These are phyloP conservation scores for Combretum micranthum DNA, from an alignment of 345 rosid species.

Conservation along the genomic window DNA sequence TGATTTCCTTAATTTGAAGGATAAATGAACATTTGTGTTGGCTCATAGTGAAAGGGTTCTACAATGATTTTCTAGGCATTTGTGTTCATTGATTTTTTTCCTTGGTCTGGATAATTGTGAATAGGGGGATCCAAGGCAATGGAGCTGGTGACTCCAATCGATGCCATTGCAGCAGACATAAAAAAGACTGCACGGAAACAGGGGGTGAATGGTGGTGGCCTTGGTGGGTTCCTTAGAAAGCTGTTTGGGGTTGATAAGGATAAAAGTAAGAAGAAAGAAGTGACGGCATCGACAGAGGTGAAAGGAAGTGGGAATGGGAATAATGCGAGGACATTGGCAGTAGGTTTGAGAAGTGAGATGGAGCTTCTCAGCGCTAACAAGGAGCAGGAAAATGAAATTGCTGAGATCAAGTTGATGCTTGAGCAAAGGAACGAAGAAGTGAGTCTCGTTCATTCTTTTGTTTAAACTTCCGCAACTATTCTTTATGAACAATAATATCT, in stretches of 20 bases:
- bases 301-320: conserved; percentile 46
- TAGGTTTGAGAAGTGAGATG: conserved; percentile 85
- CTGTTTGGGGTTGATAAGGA: conserved; percentile 49
- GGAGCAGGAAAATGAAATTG: conserved; percentile 57
- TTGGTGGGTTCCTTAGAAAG: conserved; percentile 65
- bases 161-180: conserved; percentile 57
- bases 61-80: neutral
- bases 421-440: conserved; percentile 70
- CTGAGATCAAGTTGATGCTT: conserved; percentile 45
- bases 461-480: neutral
- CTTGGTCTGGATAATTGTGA: too few species aligned
- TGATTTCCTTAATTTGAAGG: too few species aligned
- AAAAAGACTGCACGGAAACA: conserved; percentile 54
- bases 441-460: neutral
- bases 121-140: conserved; percentile 10
- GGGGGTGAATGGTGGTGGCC: conserved; percentile 28
- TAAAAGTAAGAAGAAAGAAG: conserved; percentile 35
- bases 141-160: conserved; percentile 46
- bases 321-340: conserved; percentile 72
- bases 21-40: too few species aligned
- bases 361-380: conserved; percentile 71
- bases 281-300: conserved; percentile 63
- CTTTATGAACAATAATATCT: neutral
- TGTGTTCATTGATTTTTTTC: too few species aligned
- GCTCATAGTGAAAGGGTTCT: neutral